Conservation (phyloP, 1,139 yeast species). For the Hemisphaericaspora xylanilytica region DNA sequence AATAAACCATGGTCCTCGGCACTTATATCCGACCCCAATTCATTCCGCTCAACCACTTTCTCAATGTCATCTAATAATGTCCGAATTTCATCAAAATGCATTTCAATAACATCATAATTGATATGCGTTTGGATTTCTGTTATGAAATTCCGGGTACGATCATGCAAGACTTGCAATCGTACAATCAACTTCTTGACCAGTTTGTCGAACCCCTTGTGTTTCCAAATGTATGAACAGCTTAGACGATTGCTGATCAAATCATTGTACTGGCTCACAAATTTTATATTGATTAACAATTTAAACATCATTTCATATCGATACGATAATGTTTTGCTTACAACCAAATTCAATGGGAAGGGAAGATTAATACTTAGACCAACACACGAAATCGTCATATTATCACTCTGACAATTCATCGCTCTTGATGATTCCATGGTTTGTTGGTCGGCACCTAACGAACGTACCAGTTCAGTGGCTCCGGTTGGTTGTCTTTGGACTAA, state of each 20-base stretch:
- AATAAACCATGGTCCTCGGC: conserved; percentile 6
- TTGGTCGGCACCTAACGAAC: background rate
- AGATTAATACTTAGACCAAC: conserved; percentile 65
- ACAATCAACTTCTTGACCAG: conserved; percentile 56
- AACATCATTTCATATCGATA: conserved; percentile 80
- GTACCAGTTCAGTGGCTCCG: background rate
- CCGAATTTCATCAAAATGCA: conserved; percentile 48
- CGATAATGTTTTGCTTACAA: conserved; percentile 67
- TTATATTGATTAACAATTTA: conserved; percentile 64
- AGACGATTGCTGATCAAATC: conserved; percentile 75
- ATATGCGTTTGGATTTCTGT: conserved; percentile 57
- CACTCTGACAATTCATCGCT: too few relatives aligned
- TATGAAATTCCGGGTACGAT: conserved; percentile 60
- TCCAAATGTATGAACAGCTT: conserved; percentile 68
- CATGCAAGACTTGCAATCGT: conserved; percentile 56
- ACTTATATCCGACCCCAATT: conserved; percentile 8
- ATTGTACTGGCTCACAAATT: conserved; percentile 58
- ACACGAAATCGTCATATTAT: conserved; percentile 26
- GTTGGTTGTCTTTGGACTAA: background rate
- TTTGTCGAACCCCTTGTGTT: conserved; percentile 38
- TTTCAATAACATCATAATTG: conserved; percentile 59
- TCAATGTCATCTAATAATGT: conserved; percentile 21
- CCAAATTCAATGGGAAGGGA: conserved; percentile 84
- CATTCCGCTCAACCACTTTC: conserved; percentile 9
- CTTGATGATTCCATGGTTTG: too few relatives aligned